Evolutionary conservation across 2,329 filamentous ascomycete genomes (phyloP).

Genomic region (Venturia nashicola): DNA sequence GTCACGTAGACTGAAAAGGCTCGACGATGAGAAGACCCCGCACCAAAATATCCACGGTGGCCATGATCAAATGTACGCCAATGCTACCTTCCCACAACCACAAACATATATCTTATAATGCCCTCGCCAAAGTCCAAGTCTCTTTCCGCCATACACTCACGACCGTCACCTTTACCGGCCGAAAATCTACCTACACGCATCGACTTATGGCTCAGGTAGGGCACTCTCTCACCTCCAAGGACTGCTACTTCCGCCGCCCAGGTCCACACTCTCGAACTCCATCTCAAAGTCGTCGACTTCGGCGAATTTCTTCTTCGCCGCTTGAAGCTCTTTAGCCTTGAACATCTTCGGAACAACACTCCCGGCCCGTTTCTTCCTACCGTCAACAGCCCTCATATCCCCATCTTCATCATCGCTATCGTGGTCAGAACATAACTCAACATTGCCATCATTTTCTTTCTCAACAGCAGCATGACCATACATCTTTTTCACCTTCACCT

Average conservation of each 20-base stretch:
- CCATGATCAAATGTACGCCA: background rate
- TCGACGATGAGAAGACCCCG: background rate
- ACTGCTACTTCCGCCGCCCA: conserved; percentile 22
- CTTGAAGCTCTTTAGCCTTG: conserved; percentile 26
- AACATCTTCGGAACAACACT: conserved; percentile 14
- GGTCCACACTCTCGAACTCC: conserved; percentile 37
- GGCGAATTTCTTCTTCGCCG: conserved; percentile 34
- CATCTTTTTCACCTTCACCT: conserved; percentile 15
- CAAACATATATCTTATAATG: background rate
- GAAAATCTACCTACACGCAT: background rate
- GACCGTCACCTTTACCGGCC: background rate
- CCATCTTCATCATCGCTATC: conserved; percentile 30
- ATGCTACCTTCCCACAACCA: background rate
- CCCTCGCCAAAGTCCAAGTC: background rate
- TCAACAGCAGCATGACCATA: conserved; percentile 19
- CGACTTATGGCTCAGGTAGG: background rate
- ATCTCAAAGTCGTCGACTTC: conserved; percentile 39
- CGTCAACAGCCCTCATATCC: conserved; percentile 8
- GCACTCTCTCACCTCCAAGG: conserved; percentile 22
- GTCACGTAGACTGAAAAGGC: no score
- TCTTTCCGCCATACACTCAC: background rate
- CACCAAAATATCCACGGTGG: background rate
- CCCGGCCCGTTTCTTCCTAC: background rate
- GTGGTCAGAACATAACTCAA: conserved; percentile 13
- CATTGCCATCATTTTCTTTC: conserved; percentile 12